These are phyloP conservation scores for Termitomyces sp. DNA, from an alignment of 768 basidiomycete species.

Conservation along the genomic window DNA sequence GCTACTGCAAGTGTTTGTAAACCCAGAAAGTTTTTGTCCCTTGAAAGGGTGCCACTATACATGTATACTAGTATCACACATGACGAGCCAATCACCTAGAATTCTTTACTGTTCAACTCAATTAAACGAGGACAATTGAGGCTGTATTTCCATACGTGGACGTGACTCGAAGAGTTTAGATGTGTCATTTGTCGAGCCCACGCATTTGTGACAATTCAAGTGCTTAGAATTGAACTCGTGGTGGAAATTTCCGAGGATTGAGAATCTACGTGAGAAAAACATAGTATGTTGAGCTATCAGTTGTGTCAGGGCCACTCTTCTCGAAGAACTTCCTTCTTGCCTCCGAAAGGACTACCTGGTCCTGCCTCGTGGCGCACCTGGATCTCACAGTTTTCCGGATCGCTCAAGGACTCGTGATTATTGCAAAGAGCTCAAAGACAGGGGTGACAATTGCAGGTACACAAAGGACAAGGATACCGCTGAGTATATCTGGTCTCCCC, in stretches of 20 bases:
- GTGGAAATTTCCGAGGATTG: background rate
- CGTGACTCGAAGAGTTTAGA: background rate
- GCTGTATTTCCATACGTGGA: no score
- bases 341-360: background rate
- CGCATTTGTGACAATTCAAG: background rate
- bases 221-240: background rate
- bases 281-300: background rate
- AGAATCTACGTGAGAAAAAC: background rate
- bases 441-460: background rate
- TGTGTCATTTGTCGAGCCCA: background rate
- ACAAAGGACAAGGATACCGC: no score
- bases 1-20: background rate
- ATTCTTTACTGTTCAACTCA: background rate
- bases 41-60: background rate
- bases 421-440: background rate
- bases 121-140: background rate
- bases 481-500: background rate
- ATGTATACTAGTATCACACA: background rate
- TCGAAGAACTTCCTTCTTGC: background rate
- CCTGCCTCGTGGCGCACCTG: slow-evolving; percentile 1
- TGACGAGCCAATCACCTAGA: background rate
- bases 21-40: background rate
- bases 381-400: background rate
- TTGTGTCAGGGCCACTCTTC: background rate
- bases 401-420: background rate